Base-by-base conservation (phyloP, 2,329 filamentous ascomycete species). In the Xylaria polymorpha region DNA sequence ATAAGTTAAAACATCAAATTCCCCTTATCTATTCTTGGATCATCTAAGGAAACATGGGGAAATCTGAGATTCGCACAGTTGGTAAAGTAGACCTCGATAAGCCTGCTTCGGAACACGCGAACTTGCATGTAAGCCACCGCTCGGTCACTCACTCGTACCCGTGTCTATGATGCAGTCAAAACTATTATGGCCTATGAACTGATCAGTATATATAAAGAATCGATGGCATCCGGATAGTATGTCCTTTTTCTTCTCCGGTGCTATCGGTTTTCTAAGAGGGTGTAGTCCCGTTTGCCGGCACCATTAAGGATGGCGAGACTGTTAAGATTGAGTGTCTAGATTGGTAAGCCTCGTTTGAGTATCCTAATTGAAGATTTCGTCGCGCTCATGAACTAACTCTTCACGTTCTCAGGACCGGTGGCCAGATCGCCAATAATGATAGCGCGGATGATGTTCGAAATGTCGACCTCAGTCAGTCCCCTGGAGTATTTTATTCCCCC, bases 311-410 rank as follows among this genome's bases (percentile, higher is more conserved):
- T 76, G 91, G 91, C 37, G 94, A 97, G 81, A 92, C 92, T 0
- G 94, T 97, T 73, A 97, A 97, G 81, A 97, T 97, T 73, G 93
- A 97, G 84, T 97, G 94, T 76, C 84, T 96, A 8, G 93, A 97
- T 82, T 97, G 93, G 90, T 80, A 74, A 68, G 73, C 61, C 14
- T 43, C 3, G 4, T 3, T 29, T 43, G 20, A 20, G 3, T n/a
- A 37, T 32, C 1, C 22, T 46, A 2, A 14, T 32, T 14, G 7
- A 1, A 25, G 8, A 35, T 4, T 15, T 22, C 41, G 25, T 29
- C 8, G 59, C 67, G 56, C 50, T 64, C 55, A 67, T 50, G 10
- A 22, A 29, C 32, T 61, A 20, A 51, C 12, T 58, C 22, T 25
- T 8, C 22, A 37, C 72, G 9, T 37, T 37, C 71, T 39, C 73